phyloP scores from a whole-genome alignment of 2,329 filamentous ascomycete genomes.

The Cladophialophora yegresii region DNA sequence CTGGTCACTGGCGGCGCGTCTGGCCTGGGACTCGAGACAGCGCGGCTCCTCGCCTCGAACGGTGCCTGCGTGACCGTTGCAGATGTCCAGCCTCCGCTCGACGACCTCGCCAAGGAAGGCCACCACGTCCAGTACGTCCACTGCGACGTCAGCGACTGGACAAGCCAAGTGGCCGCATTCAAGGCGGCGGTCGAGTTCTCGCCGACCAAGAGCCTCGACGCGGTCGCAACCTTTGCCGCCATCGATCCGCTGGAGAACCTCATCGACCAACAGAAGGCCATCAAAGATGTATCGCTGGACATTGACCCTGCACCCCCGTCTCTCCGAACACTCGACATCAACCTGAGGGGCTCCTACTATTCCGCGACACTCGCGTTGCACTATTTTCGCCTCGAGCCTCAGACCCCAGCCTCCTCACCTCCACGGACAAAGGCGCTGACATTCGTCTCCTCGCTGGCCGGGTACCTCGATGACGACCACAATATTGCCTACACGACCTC shows the following conservation, averaged over 20 bases:
- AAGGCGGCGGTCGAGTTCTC: constrained; percentile 38
- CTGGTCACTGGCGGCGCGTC: constrained; percentile 51
- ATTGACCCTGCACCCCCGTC: constrained; percentile 22
- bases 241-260: constrained; percentile 34
- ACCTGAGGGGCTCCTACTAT: constrained; percentile 39
- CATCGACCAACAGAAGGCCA: constrained; percentile 27
- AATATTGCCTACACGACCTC: constrained; percentile 28
- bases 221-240: constrained; percentile 38
- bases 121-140: constrained; percentile 37
- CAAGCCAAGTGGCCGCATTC: constrained; percentile 40
- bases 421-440: constrained; percentile 12
- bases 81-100: constrained; percentile 18
- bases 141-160: constrained; percentile 36
- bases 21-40: constrained; percentile 36
- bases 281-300: constrained; percentile 8
- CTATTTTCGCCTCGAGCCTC: constrained; percentile 34
- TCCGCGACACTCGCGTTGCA: constrained; percentile 39
- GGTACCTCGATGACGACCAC: constrained; percentile 22
- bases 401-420: neutral
- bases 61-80: constrained; percentile 26
- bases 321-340: constrained; percentile 36
- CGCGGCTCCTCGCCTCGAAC: constrained; percentile 28
- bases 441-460: constrained; percentile 25
- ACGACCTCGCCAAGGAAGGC: constrained; percentile 12
- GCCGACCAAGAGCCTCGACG: constrained; percentile 31